A percentile compares a stretch with the other conserved stretches of the same genome.
Conservation (phyloP, 1,284 basidiomycete genomes). For the Microbotryum silenes-acaulis region DNA sequence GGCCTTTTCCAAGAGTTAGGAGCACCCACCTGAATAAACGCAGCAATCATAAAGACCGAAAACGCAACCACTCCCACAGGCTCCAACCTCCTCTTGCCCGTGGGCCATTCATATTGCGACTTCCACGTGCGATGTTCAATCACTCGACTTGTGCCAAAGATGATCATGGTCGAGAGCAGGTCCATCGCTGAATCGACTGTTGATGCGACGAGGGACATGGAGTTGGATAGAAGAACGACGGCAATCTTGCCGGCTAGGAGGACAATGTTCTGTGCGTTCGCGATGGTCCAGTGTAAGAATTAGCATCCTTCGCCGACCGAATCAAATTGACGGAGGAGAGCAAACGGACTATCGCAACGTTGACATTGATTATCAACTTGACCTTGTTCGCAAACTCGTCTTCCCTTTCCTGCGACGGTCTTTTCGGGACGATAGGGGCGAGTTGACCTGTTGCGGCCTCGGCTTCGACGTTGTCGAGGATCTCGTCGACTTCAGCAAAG, state of each 20-base stretch:
- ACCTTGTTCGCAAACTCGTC: conserved; percentile 31
- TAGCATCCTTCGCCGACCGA: conserved; percentile 21
- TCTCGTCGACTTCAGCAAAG: conserved; percentile 32
- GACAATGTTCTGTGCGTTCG: conserved; percentile 43
- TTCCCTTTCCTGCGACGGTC: conserved; percentile 4
- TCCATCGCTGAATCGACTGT: conserved; percentile 52
- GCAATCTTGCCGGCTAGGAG: conserved; percentile 48
- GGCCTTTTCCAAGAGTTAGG: no score
- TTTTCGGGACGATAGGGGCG: conserved; percentile 4
- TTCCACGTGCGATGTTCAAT: conserved; percentile 23
- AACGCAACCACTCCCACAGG: conserved; percentile 46
- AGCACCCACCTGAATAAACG: conserved; percentile 38
- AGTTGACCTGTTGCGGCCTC: conserved; percentile 25
- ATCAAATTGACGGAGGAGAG: not conserved
- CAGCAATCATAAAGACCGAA: conserved; percentile 52
- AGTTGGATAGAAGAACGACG: conserved; percentile 49
- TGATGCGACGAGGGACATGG: conserved; percentile 51
- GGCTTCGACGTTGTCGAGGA: conserved; percentile 28
- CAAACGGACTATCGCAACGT: conserved; percentile 30
- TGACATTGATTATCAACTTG: conserved; percentile 24
- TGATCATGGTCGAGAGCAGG: conserved; percentile 46
- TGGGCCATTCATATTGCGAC: conserved; percentile 43
- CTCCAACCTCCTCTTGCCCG: conserved; percentile 48
- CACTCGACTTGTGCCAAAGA: conserved; percentile 30
- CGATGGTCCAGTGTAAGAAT: conserved; percentile 34